Evolutionary conservation across 768 basidiomycete species (phyloP).

Genomic region (Trametes cinnabarina): DNA sequence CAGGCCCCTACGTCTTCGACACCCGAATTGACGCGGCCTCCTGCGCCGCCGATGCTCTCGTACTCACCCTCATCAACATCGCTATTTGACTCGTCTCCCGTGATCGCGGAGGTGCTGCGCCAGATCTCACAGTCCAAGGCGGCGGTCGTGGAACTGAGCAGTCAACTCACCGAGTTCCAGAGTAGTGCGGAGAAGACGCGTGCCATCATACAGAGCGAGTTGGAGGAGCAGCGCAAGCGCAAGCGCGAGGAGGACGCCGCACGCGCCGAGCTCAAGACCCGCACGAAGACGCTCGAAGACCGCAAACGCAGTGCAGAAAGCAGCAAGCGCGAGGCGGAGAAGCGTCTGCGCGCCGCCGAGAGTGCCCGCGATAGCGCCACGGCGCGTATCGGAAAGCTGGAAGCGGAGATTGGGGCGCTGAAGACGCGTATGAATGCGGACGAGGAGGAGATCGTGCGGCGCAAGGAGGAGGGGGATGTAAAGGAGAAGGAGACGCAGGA

Average conservation of each 20-base stretch:
- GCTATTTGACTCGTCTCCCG: conserved; percentile 58
- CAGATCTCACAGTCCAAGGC: conserved; percentile 65
- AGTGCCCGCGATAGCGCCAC: conserved; percentile 59
- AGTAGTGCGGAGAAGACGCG: conserved; percentile 56
- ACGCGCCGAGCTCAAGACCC: conserved; percentile 75
- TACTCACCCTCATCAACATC: conserved; percentile 39
- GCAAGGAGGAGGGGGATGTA: conserved; percentile 24
- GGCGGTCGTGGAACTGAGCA: conserved; percentile 64
- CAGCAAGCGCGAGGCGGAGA: conserved; percentile 81
- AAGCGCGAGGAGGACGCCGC: conserved; percentile 83
- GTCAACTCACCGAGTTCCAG: conserved; percentile 66
- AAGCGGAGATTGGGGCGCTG: conserved; percentile 57
- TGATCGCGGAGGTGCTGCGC: conserved; percentile 70
- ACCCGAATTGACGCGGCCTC: conserved; percentile 17
- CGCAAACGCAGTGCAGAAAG: conserved; percentile 79
- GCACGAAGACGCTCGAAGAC: conserved; percentile 86
- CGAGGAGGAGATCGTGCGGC: conserved; percentile 41
- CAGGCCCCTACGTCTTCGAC: conserved; percentile 15
- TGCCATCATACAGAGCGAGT: conserved; percentile 63
- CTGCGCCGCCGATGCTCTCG: conserved; percentile 17
- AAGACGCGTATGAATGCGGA: conserved; percentile 56
- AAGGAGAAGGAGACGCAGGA: conserved; percentile 30
- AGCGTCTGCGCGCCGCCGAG: conserved; percentile 73
- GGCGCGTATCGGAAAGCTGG: conserved; percentile 55
- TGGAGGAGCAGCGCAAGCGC: conserved; percentile 67